Conservation (phyloP, 2,329 filamentous ascomycete genomes). For the Dryadomyces quercivorus region DNA sequence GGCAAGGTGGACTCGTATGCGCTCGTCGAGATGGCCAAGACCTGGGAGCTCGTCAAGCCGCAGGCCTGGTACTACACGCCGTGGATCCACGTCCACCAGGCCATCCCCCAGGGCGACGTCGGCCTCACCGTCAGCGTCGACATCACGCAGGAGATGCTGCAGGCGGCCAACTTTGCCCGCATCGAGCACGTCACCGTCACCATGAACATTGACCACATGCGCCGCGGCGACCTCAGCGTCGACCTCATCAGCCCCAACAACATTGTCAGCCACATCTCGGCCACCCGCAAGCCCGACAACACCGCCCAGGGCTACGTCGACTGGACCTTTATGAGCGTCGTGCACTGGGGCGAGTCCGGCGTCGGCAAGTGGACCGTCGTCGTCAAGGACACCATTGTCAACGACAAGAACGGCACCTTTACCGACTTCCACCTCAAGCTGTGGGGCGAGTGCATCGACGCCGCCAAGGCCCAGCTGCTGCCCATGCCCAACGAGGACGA, state of each 20-base stretch:
- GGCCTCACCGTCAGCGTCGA: slow-evolving; percentile 73
- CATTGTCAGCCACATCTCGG: slow-evolving; percentile 72
- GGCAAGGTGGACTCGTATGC: slow-evolving; percentile 86
- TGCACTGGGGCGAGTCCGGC: slow-evolving; percentile 87
- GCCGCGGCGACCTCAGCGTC: slow-evolving; percentile 83
- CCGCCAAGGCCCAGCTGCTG: slow-evolving; percentile 56
- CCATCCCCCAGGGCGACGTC: slow-evolving; percentile 71
- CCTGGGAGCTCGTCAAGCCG: slow-evolving; percentile 80
- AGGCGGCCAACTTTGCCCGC: slow-evolving; percentile 69
- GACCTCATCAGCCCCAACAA: slow-evolving; percentile 78
- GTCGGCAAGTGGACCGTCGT: slow-evolving; percentile 84
- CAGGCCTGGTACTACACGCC: slow-evolving; percentile 92
- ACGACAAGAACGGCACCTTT: slow-evolving; percentile 66
- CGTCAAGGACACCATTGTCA: slow-evolving; percentile 72
- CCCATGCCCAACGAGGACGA: slow-evolving; percentile 77
- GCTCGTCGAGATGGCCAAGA: slow-evolving; percentile 75
- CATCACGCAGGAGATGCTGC: slow-evolving; percentile 69
- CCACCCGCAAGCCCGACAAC: slow-evolving; percentile 57
- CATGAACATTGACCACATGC: slow-evolving; percentile 86
- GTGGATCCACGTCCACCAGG: slow-evolving; percentile 80
- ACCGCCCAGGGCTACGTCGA: slow-evolving; percentile 64
- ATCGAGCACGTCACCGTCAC: slow-evolving; percentile 94
- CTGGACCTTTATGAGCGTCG: slow-evolving; percentile 99
- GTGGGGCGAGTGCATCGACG: slow-evolving; percentile 81
- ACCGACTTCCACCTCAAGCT: slow-evolving; percentile 88